Evolutionary conservation across 441 rosid genomes (phyloP), one percentile per base, ranked within the genome.

Genomic region (California macrophylla): DNA sequence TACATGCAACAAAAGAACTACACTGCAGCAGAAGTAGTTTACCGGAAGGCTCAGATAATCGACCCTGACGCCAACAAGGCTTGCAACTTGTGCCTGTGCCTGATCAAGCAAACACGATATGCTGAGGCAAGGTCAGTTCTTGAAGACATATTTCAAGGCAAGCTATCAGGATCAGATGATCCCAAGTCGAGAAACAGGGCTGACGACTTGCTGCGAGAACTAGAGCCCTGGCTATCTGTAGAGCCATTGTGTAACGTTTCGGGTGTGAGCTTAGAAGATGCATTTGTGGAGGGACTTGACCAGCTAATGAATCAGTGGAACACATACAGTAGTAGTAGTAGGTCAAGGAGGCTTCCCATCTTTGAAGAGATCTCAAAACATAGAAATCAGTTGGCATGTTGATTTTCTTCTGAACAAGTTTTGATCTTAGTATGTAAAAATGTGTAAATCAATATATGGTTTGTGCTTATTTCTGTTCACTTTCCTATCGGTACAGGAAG

Each of bases 21-120:
- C 30, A 52, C 74, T 40, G 80, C 89, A 0, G 93, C 90, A 2
- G 90, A 88, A 70, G 75, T 74, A 0, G 85, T 83, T 56, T 88
- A 84, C 72, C 73, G 75, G 23, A 82, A 83, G 72, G 89, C 93
- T 68, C 89, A 84, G 73, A 18, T 74, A 66, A 81, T 84, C 1
- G 90, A 88, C 67, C 87, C 86, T 1, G 93, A 86, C 64, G 79
- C 86, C 63, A 88, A 88, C 85, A 86, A 84, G 75, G 88, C 88
- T 60, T 86, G 90, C 80, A 86, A 86, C 75, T 77, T 84, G 40
- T 75, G 85, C 75, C 82, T 76, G 6, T 88, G 90, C 82, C 76
- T 88, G 65, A 81, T 86, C 70, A 83, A 83, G 78, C 90, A 84
- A 83, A 69, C 80, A 9, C 71, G 80, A 36, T 29, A 67, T 13